phyloP scores from a whole-genome alignment of 768 basidiomycete species.

The Mycena leptocephala region DNA sequence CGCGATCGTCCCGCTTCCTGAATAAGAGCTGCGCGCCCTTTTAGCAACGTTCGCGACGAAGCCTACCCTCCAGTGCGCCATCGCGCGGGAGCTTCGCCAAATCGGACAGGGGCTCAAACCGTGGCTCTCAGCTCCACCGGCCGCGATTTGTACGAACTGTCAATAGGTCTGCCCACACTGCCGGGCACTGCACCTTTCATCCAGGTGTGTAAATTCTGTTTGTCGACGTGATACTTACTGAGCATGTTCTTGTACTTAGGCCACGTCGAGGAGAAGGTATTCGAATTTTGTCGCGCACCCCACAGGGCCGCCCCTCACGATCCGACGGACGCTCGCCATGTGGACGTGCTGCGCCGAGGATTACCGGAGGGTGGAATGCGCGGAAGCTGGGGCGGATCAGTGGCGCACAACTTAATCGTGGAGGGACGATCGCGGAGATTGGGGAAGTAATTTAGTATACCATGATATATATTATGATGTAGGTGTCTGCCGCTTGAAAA shows the following conservation, averaged over 20 bases:
- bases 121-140: slow-evolving; percentile 10
- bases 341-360: slow-evolving; percentile 67
- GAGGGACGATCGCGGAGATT: background rate
- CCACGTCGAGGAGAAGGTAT: slow-evolving; percentile 54
- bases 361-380: slow-evolving; percentile 56
- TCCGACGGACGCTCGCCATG: slow-evolving; percentile 56
- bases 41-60: slow-evolving; percentile 55
- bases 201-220: slow-evolving; percentile 47
- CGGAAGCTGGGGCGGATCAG: slow-evolving; percentile 36
- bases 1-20: no score
- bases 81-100: slow-evolving; percentile 55
- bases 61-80: slow-evolving; percentile 55
- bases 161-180: slow-evolving; percentile 22
- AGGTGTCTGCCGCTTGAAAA: background rate
- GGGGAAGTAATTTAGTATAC: background rate
- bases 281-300: slow-evolving; percentile 59
- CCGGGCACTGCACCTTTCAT: slow-evolving; percentile 47
- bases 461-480: background rate
- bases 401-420: slow-evolving; percentile 8
- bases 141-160: slow-evolving; percentile 40
- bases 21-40: slow-evolving; percentile 56
- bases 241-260: slow-evolving; percentile 43
- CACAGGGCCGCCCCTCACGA: slow-evolving; percentile 51
- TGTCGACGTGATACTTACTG: slow-evolving; percentile 4
- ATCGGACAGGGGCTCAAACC: slow-evolving; percentile 32